phyloP scores from a whole-genome alignment of 345 rosid genomes.

The Camelina hispida region DNA sequence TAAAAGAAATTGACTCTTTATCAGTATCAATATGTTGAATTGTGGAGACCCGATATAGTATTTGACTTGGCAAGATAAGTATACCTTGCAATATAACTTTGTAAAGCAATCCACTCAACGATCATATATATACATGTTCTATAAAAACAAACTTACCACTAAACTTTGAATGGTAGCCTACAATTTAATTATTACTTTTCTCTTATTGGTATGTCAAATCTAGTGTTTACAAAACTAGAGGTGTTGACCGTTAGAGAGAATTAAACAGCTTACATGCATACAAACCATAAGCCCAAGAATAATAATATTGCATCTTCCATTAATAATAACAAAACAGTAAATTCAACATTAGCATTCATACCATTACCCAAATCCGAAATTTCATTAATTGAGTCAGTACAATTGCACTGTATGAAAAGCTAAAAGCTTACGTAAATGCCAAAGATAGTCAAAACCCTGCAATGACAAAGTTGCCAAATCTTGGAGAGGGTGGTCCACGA shows the following conservation, averaged over 20 bases:
- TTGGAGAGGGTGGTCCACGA: constrained; percentile 64
- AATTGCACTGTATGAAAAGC: constrained; percentile 21
- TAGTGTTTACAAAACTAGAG: constrained; percentile 38
- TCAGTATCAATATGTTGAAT: no score
- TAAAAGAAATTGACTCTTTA: not conserved
- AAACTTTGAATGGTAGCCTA: not conserved
- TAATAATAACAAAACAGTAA: not conserved
- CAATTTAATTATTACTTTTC: not conserved
- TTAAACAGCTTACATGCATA: constrained; percentile 37
- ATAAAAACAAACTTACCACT: not conserved
- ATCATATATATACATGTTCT: not conserved
- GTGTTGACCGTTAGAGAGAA: constrained; percentile 50
- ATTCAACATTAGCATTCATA: constrained; percentile 36
- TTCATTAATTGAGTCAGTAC: constrained; percentile 1
- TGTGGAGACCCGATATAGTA: no score
- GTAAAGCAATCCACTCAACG: constrained; percentile 5
- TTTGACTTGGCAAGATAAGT: not conserved
- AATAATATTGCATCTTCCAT: constrained; percentile 15
- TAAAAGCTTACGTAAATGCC: constrained; percentile 49
- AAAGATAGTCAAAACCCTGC: constrained; percentile 64
- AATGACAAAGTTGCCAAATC: constrained; percentile 53
- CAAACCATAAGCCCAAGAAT: constrained; percentile 1
- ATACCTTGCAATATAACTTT: not conserved
- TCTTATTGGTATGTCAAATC: constrained; percentile 32
- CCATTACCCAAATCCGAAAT: constrained; percentile 34